These are phyloP conservation scores for Arabidopsis thaliana DNA, from an alignment of 345 rosid genomes.

Conservation along the genomic window DNA sequence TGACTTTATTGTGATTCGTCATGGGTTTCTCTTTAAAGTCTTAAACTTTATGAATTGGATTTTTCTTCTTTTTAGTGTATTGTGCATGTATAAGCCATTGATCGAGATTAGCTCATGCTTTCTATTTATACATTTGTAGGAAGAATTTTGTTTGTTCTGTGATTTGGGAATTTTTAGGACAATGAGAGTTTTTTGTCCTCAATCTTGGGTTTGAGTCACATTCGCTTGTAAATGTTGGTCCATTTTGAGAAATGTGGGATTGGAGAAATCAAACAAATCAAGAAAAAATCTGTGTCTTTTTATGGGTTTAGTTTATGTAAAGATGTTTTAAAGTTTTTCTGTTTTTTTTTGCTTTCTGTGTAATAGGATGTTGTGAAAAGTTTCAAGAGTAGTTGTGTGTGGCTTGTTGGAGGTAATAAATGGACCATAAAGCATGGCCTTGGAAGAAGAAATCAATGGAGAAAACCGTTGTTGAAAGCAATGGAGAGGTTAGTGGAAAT, in stretches of 20 bases:
- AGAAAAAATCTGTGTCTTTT: not conserved
- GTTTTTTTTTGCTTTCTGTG: conserved; percentile 1
- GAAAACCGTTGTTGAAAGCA: conserved; percentile 51
- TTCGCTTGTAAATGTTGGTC: conserved; percentile 35
- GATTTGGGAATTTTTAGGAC: conserved; percentile 11
- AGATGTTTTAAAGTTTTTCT: not conserved
- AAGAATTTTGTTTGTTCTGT: conserved; percentile 1
- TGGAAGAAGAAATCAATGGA: conserved; percentile 85
- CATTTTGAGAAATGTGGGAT: conserved; percentile 36
- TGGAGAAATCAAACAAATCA: not conserved
- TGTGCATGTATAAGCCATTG: conserved; percentile 43
- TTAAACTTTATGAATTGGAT: conserved; percentile 25
- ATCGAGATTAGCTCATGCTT: conserved; percentile 15
- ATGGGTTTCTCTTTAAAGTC: conserved; percentile 43
- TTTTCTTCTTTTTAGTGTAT: not conserved
- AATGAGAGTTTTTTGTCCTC: conserved; percentile 3
- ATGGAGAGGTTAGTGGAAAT: conserved; percentile 59
- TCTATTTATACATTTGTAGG: conserved; percentile 17
- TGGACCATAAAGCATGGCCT: conserved; percentile 85
- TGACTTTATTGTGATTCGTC: conserved; percentile 41
- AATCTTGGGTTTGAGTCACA: conserved; percentile 38
- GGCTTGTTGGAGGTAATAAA: conserved; percentile 34
- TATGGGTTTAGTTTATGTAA: not conserved
- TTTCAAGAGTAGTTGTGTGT: conserved; percentile 33
- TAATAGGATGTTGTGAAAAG: conserved; percentile 23